Base-by-base conservation (phyloP, 768 basidiomycete genomes). In the Baorangia bicolor region DNA sequence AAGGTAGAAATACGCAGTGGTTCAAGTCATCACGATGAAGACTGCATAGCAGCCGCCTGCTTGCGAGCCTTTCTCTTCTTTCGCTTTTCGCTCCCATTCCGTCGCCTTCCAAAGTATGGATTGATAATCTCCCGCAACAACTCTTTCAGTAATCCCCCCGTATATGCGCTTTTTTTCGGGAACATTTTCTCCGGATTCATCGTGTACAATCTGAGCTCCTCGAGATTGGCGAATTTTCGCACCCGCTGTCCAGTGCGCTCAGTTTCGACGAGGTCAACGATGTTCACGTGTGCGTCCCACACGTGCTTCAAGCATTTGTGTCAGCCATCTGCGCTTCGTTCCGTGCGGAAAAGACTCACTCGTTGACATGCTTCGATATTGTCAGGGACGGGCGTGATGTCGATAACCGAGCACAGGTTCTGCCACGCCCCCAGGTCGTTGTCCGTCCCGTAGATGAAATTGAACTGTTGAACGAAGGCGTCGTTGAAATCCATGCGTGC, bases 261-360 rank as follows among this genome's bases (percentile, higher is more conserved):
- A 0, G 50, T 48, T 21, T 72, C 59, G 38, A 74, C 45, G 21
- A 76, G 65, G 41, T 76, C 70, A 18, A 72, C 60, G 6, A 75
- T 62, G 39, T 76, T 75, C 25, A 75, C 72, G 31, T 73, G 61
- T 7, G 67, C 60, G 16, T 59, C 62, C 53, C 60, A 53, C 6
- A 74, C 63, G n/a, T 41, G 53, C 71, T 64, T 37, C 25, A 2
- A 14, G 21, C 5, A 16, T 2, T 6, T 10, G 7, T 5, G 25
- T 49, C 33, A 41, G 39, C 5, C 2, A 43, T 49, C 27, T 35
- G 12, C 2, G 9, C 7, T 16, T 1, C n/a, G 35, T 33, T 41
- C 21, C 21, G 2, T 27, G n/a, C 21, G 1, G 10, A 10, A 16
- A 18, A 11, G 14, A 54, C 64, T 51, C 28, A 70, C 69, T 7